These are phyloP conservation scores for Rhizophora mangle DNA, from an alignment of 345 rosid species.

Conservation along the genomic window DNA sequence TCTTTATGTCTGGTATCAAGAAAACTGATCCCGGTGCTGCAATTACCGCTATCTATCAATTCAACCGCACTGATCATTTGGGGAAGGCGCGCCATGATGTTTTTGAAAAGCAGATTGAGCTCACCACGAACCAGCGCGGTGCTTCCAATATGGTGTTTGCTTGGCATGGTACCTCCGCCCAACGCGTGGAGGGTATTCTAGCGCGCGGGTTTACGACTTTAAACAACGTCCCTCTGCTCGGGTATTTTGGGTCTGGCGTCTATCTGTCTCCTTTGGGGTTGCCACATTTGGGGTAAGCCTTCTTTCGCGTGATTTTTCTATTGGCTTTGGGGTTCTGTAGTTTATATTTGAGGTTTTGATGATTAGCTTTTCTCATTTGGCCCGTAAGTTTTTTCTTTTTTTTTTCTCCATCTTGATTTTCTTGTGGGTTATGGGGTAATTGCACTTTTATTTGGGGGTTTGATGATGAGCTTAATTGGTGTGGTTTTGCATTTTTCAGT, in stretches of 20 bases:
- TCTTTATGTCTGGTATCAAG: slow-evolving; percentile 31
- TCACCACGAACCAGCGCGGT: slow-evolving; percentile 30
- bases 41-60: slow-evolving; percentile 40
- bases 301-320: neutral
- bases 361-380: neutral
- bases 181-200: slow-evolving; percentile 28
- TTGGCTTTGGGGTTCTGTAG: neutral
- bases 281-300: slow-evolving; percentile 34
- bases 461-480: neutral
- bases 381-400: too few species aligned
- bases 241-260: slow-evolving; percentile 38
- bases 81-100: slow-evolving; percentile 35
- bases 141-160: slow-evolving; percentile 32
- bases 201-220: slow-evolving; percentile 42
- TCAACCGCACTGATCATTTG: slow-evolving; percentile 16
- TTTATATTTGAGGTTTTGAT: neutral
- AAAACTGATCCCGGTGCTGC: slow-evolving; percentile 16
- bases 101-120: slow-evolving; percentile 35
- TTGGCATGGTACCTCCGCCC: slow-evolving; percentile 43
- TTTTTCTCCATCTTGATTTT: neutral
- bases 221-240: slow-evolving; percentile 14
- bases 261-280: slow-evolving; percentile 39
- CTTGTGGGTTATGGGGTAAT: neutral
- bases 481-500: slow-evolving; percentile 20
- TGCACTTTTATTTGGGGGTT: neutral